phyloP scores from a whole-genome alignment of 176 grass and related monocot species.

The Paspalum vaginatum region DNA sequence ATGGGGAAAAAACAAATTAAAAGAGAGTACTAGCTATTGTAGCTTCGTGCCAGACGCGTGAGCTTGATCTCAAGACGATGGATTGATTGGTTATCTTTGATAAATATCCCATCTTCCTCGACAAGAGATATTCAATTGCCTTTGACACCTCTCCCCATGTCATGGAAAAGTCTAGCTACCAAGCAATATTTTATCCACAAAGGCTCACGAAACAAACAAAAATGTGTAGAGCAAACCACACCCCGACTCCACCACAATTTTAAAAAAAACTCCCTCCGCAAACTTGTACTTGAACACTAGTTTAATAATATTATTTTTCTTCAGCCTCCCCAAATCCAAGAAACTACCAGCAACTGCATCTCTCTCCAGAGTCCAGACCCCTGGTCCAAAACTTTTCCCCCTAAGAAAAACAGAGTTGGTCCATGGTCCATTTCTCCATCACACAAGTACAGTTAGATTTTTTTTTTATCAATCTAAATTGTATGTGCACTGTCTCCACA shows the following conservation, averaged over 20 bases:
- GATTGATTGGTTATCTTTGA: not conserved
- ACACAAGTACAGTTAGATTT: constrained; percentile 37
- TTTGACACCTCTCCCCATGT: not conserved
- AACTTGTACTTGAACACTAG: constrained; percentile 35
- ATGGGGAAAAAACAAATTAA: no score
- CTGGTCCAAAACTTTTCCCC: constrained; percentile 19
- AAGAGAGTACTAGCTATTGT: not conserved
- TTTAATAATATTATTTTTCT: constrained; percentile 16
- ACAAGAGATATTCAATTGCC: not conserved
- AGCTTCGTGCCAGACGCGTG: not conserved
- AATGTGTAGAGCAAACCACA: constrained; percentile 16
- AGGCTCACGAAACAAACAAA: not conserved
- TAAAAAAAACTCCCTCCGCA: not conserved
- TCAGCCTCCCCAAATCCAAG: constrained; percentile 4
- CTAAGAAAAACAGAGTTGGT: not conserved
- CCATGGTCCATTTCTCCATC: constrained; percentile 43
- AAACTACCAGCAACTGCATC: constrained; percentile 4
- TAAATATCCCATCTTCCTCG: not conserved
- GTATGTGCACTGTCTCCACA: constrained; percentile 32
- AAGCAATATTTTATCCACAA: constrained; percentile 6
- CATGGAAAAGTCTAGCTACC: not conserved
- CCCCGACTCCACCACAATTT: not conserved
- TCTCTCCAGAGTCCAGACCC: constrained; percentile 4
- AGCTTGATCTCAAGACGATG: not conserved
- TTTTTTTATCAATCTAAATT: constrained; percentile 15